Base-by-base conservation (phyloP, 1,284 basidiomycete species). In the Rhizoctonia solani region DNA sequence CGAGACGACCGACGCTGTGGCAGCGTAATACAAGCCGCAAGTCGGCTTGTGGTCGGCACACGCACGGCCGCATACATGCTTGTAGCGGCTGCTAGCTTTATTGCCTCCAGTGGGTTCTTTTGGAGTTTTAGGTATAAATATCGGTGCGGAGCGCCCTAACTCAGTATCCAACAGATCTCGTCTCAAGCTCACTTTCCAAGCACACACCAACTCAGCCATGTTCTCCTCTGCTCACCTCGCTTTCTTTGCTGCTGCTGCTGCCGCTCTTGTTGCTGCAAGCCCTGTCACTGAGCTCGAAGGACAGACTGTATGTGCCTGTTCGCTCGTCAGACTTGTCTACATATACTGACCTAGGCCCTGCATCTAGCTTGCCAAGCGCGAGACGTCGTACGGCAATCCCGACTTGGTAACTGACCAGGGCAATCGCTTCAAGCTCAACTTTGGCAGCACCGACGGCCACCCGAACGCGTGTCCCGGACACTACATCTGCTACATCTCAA, bases 401-500 rank as follows among this genome's bases (percentile, higher is more conserved):
- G 58, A 61, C 58, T 25, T 61, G 29, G 58, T 61, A n/a, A 49
- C 44, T n/a, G 58, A 61, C 58, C 58, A 61, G 30, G 58, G 58
- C 27, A 50, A 61, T 32, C 58, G 44, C 8, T 61, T 61, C 58
- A 61, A 61, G 46, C 46, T 61, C 14, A 61, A 61, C 58, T 61
- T 61, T 23, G 58, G 58, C 32, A 61, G 58, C 58, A 61, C 58
- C 30, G 21, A 61, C 16, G 58, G 58, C 5, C 58, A 61, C 29
- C 58, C 58, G 25, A 61, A 61, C 30, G 58, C 58, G 1, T 61
- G 58, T 46, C 58, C 58, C 19, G 58, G 58, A 21, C 58, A 61
- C 58, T 61, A 49, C 58, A 61, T 61, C 46, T 61, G 58, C 32
- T 61, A 61, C 46, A 61, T 61, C 30, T 16, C 29, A 11, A 49